These are phyloP conservation scores for Suhomyces faveliae DNA, from an alignment of 805 yeast species.

Conservation along the genomic window DNA sequence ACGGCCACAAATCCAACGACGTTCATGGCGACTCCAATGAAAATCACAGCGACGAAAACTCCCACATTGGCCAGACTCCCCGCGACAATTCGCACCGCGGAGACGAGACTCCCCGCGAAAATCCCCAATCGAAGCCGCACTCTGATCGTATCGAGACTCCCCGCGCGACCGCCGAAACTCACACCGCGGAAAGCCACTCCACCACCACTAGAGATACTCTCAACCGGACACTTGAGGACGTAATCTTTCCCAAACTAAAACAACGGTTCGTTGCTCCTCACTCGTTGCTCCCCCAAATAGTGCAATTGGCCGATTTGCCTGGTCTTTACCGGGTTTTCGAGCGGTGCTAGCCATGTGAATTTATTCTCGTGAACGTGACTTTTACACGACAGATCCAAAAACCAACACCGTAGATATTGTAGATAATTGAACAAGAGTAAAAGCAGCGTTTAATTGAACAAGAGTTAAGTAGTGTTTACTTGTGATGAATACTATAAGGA, in stretches of 20 bases:
- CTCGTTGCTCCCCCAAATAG: slow-evolving; percentile 49
- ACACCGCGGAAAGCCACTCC: neutral
- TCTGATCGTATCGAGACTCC: too few relatives aligned
- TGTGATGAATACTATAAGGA: neutral
- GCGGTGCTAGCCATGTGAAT: slow-evolving; percentile 54
- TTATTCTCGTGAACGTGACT: neutral
- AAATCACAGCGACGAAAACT: neutral
- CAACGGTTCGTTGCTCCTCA: slow-evolving; percentile 64
- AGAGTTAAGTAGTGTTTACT: too few relatives aligned
- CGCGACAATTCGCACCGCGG: neutral
- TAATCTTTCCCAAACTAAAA: slow-evolving; percentile 65
- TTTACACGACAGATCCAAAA: slow-evolving; percentile 1
- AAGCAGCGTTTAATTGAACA: too few relatives aligned
- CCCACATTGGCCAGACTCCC: too few relatives aligned
- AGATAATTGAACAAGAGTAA: too few relatives aligned
- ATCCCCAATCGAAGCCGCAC: too few relatives aligned
- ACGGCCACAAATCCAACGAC: too few relatives aligned
- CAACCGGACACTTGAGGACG: slow-evolving; percentile 45
- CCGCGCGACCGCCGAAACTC: neutral
- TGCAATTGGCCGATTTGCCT: slow-evolving; percentile 88
- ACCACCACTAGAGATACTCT: slow-evolving; percentile 1
- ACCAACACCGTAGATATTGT: too few relatives aligned
- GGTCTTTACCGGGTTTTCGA: slow-evolving; percentile 91
- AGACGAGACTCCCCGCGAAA: neutral
- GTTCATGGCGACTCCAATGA: neutral